These are phyloP conservation scores for Brasilioporus rufonigricans DNA, from an alignment of 768 basidiomycete species.

Conservation along the genomic window DNA sequence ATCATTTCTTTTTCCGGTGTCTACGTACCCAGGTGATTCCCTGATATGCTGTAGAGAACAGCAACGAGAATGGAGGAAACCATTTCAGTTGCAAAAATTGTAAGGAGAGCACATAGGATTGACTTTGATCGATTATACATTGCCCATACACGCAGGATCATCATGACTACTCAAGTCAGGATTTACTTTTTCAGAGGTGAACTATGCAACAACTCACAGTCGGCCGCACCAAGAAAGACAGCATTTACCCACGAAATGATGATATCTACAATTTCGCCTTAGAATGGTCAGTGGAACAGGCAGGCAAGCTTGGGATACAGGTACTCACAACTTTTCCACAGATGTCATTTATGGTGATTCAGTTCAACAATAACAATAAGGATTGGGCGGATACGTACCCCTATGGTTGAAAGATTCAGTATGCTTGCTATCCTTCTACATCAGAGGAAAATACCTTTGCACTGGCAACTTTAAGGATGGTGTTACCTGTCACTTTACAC, in stretches of 20 bases:
- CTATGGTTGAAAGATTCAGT: not conserved
- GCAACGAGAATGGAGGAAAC: not conserved
- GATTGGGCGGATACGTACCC: not conserved
- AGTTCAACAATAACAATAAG: not conserved
- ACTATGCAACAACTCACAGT: not conserved
- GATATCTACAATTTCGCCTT: not conserved
- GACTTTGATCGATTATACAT: not conserved
- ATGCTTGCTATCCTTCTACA: too few relatives aligned
- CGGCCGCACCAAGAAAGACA: slow-evolving; percentile 1
- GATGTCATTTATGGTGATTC: not conserved
- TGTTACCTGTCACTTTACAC: not conserved
- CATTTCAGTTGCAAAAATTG: not conserved
- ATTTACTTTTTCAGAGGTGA: not conserved
- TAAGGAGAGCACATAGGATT: not conserved
- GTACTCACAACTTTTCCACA: not conserved
- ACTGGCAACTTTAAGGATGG: not conserved
- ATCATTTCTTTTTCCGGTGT: not conserved
- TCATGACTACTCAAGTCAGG: not conserved
- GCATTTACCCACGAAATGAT: not conserved
- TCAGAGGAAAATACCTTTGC: not conserved
- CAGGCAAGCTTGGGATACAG: not conserved
- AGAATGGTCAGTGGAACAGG: not conserved
- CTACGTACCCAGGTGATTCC: not conserved
- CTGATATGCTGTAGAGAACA: not conserved
- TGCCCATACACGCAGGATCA: not conserved